A percentile compares a stretch with the other conserved stretches of the same genome.
phyloP scores from a whole-genome alignment of 306 rosid genomes.

The Castanopsis chinensis region DNA sequence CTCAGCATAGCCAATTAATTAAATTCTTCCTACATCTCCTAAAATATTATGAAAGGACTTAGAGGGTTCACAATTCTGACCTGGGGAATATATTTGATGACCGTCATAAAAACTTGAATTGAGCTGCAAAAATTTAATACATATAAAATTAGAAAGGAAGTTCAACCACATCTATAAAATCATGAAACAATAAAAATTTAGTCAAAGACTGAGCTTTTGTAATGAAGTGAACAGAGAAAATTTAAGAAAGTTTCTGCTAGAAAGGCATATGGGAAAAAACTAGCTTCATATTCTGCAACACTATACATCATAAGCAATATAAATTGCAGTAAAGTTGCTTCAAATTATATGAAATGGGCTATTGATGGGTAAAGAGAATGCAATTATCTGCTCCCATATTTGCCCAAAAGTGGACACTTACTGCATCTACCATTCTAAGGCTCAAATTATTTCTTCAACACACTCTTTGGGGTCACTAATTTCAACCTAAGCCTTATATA shows the following conservation, averaged over 20 bases:
- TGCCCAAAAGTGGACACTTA: background rate
- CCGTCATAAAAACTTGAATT: conserved; percentile 80
- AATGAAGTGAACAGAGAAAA: background rate
- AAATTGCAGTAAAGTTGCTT: background rate
- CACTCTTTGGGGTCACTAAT: background rate
- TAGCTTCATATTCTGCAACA: background rate
- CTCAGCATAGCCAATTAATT: background rate
- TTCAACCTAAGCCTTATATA: background rate
- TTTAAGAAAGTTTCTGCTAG: background rate
- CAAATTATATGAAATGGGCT: background rate
- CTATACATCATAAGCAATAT: background rate
- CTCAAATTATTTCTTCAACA: too few species aligned
- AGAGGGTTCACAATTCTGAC: conserved; percentile 30
- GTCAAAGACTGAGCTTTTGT: background rate
- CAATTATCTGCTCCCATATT: background rate
- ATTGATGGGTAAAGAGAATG: background rate
- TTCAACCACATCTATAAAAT: background rate
- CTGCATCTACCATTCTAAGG: background rate
- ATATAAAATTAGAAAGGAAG: conserved; percentile 27
- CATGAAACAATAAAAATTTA: background rate
- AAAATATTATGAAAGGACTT: background rate
- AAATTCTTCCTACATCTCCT: background rate
- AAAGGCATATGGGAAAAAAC: background rate
- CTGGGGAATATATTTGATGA: conserved; percentile 92
- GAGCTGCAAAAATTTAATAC: conserved; percentile 52